Base-by-base conservation (phyloP, 306 rosid genomes). In the Macrotyloma uniflorum region DNA sequence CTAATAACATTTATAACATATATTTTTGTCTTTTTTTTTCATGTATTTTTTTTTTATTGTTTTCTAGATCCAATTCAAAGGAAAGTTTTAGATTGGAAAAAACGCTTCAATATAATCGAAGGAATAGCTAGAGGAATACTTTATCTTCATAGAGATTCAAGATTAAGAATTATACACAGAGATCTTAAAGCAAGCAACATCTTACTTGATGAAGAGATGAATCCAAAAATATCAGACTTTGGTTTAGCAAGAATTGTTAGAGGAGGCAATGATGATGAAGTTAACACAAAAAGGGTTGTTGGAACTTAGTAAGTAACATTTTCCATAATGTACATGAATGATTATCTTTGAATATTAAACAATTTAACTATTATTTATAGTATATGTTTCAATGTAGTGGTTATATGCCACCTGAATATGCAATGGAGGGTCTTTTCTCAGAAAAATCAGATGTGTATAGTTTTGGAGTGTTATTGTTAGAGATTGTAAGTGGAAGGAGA, bases 371-470 rank as follows among this genome's bases (percentile, higher is more conserved):
- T 70, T 19, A 28, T 1, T 62, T 40, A 5, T 12, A 7, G 10
- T 20, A 16, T 13, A 5, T 14, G 15, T 1, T 71, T 62, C 18
- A 14, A 72, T 78, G 24, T 8, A 83, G 83, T 72, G 86, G 86
- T 36, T 83, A 83, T 66, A 83, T 83, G 86, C 61, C 86, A 0
- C 83, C 80, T 23, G 86, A 83, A 72, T 83, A 83, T 46, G 86
- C 83, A 83, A 83, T 83, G 86, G 80, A 83, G n/a, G 86, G 86
- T 0, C 8, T 83, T 1, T 77, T 83, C 42, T 78, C 82, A 5
- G 86, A 83, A n/a, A 83, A 83, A 57, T 83, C 80, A 54, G 83
- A 83, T 73, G 83, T 83, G 1, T 83, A 78, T 26, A 78, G 86
- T 19, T 78, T 83, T 46, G 86, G 83, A 3, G 86, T 83, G 50